Base-by-base conservation (phyloP, 176 grass and related monocot species). In the Avena eriantha region DNA sequence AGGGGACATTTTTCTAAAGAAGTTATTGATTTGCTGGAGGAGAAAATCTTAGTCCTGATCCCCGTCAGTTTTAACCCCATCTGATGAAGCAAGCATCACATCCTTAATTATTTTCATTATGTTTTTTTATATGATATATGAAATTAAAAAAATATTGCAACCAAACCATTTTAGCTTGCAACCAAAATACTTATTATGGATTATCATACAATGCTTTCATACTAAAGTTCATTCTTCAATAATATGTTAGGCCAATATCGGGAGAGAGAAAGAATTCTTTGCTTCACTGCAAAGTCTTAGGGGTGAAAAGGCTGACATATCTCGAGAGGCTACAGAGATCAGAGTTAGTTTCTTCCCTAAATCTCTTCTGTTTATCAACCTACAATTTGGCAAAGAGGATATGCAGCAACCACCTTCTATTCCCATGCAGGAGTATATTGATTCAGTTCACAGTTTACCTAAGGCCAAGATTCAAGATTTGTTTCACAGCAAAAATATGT, bases 241-340 rank as follows among this genome's bases (percentile, higher is more conserved):
- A 26, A 80, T 70, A 57, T 78, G 48, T 31, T 77, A 96, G 91
- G 91, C 91, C 57, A 96, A 92, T 47, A 77, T 81, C n/a, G 89
- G 91, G 21, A 65, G 46, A 65, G 66, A 81, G 26, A 92, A 81
- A 88, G 91, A 96, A 39, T 96, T 92, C 63, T 41, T 41, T 77
- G 73, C 60, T 88, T 88, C 89, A 17, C 78, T 96, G 81, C 94
- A 90, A 91, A 90, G 67, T 19, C 78, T 96, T 84, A 86, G 85
- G 45, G 88, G 93, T 21, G 31, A 59, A 78, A 67, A 92, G 67
- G 84, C 80, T 73, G 85, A 93, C 68, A 90, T 93, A 68, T 88
- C 80, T 80, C 36, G 80, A 86, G 91, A 96, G 88, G 89, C 87
- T 61, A 41, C 77, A 66, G 89, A 85, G 50, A 96, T 96, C 81